These are phyloP conservation scores for Cenchrus purpureus DNA, from an alignment of 176 grass and related monocot species.

Conservation along the genomic window DNA sequence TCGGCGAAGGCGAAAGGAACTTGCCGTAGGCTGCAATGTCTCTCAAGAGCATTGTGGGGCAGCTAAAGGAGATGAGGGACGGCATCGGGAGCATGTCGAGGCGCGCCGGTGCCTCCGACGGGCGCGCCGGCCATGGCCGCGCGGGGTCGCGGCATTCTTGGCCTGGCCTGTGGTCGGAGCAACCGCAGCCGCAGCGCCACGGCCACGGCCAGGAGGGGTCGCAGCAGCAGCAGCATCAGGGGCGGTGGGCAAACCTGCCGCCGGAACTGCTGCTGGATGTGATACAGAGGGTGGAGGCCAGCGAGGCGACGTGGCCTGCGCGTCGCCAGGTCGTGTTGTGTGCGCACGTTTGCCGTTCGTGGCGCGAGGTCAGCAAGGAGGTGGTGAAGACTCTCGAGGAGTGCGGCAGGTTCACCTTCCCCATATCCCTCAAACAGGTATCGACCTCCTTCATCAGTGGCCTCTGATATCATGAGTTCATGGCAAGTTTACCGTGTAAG, in stretches of 20 bases:
- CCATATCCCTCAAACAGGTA: constrained; percentile 98
- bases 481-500: constrained; percentile 5
- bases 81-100: constrained; percentile 85
- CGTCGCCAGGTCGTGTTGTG: constrained; percentile 83
- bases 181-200: constrained; percentile 29
- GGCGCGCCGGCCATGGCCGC: constrained; percentile 48
- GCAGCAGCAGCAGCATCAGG: constrained; percentile 58
- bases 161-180: constrained; percentile 63
- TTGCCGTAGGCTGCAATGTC: constrained; percentile 61
- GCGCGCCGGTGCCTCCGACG: constrained; percentile 49
- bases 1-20: constrained; percentile 33
- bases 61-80: constrained; percentile 95
- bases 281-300: constrained; percentile 87
- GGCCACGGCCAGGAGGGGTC: constrained; percentile 51
- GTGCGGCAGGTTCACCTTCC: constrained; percentile 91
- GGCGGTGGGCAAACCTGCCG: constrained; percentile 91
- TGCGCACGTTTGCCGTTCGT: constrained; percentile 86
- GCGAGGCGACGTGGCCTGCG: constrained; percentile 83
- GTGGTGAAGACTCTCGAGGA: constrained; percentile 87
- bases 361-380: constrained; percentile 89
- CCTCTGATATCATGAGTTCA: constrained; percentile 14
- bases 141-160: constrained; percentile 59
- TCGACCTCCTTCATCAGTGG: background rate
- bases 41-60: constrained; percentile 80
- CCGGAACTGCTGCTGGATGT: constrained; percentile 93